Percentiles rank a stretch among this genome's conserved stretches.
Evolutionary conservation across 1,139 yeast genomes (phyloP).

Genomic region (Suhomyces kunorum): DNA sequence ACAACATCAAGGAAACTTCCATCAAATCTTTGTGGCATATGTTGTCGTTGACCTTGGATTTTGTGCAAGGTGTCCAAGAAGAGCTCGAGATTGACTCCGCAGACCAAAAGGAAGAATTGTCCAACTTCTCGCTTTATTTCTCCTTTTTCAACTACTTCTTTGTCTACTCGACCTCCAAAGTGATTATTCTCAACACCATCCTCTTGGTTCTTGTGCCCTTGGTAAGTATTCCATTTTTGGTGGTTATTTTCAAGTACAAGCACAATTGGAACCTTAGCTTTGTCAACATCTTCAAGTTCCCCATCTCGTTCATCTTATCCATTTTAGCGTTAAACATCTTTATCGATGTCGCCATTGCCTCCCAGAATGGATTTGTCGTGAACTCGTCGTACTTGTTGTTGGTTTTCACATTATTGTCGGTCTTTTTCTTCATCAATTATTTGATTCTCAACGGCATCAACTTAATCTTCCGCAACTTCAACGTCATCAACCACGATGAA

Average conservation of each 20-base stretch:
- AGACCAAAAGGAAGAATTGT: slow-evolving; percentile 18
- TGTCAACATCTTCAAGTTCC: slow-evolving; percentile 49
- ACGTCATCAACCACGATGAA: slow-evolving; percentile 65
- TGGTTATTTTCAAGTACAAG: slow-evolving; percentile 47
- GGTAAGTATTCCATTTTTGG: slow-evolving; percentile 47
- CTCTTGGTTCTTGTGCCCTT: slow-evolving; percentile 59
- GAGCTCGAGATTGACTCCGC: slow-evolving; percentile 37
- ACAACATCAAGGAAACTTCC: slow-evolving; percentile 64
- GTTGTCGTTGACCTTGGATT: slow-evolving; percentile 69
- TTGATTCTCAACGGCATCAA: slow-evolving; percentile 50
- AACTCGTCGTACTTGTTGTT: slow-evolving; percentile 51
- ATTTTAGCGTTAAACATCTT: slow-evolving; percentile 36
- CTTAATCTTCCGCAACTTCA: slow-evolving; percentile 44
- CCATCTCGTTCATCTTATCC: slow-evolving; percentile 54
- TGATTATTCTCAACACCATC: slow-evolving; percentile 51
- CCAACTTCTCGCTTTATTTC: slow-evolving; percentile 57
- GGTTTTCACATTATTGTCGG: slow-evolving; percentile 43
- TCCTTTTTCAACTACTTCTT: slow-evolving; percentile 64
- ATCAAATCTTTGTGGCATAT: slow-evolving; percentile 78
- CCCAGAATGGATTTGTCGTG: slow-evolving; percentile 56
- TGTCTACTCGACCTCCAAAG: slow-evolving; percentile 48
- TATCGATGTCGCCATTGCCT: slow-evolving; percentile 32
- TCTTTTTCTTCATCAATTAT: slow-evolving; percentile 58
- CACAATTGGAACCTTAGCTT: slow-evolving; percentile 52
- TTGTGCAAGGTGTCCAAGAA: slow-evolving; percentile 44